Conservation (phyloP, 139 green algal genomes). For the Deuterostichococcus epilithicus region DNA sequence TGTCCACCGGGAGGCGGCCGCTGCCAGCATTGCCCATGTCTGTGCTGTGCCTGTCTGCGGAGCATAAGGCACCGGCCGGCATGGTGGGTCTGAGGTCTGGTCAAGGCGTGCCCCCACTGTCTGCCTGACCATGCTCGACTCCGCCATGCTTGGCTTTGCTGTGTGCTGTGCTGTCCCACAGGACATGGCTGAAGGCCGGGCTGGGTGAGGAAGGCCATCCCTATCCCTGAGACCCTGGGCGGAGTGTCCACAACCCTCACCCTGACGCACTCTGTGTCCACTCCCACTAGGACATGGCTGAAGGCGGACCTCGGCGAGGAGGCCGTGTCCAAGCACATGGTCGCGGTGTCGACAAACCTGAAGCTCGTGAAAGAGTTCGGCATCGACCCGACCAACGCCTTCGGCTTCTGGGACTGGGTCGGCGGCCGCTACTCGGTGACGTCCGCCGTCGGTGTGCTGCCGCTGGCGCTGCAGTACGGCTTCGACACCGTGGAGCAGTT, state of each 20-base stretch:
- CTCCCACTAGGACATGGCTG: slow-evolving; percentile 83
- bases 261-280: no score
- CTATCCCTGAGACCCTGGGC: slow-evolving; percentile 97
- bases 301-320: slow-evolving; percentile 66
- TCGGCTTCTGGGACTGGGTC: slow-evolving; percentile 99
- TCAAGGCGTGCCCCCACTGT: no score
- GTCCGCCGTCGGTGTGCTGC: slow-evolving; percentile 93
- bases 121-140: no score
- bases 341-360: slow-evolving; percentile 98
- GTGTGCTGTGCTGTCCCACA: no score
- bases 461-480: slow-evolving; percentile 94
- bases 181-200: slow-evolving; percentile 72
- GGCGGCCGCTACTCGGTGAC: slow-evolving; percentile 95
- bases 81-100: no score
- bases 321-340: slow-evolving; percentile 96
- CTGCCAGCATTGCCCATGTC: no score
- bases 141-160: no score
- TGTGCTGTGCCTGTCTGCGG: no score
- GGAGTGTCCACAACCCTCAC: slow-evolving; percentile 98
- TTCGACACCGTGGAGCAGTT: slow-evolving; percentile 89
- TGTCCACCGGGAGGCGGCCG: no score
- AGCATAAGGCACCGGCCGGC: no score
- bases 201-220: slow-evolving; percentile 70
- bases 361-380: slow-evolving; percentile 98
- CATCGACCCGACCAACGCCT: slow-evolving; percentile 96